Evolutionary conservation across 2,329 filamentous ascomycete genomes (phyloP), one percentile per base, ranked within the genome.

Genomic region (Dothideomycetes sp.): DNA sequence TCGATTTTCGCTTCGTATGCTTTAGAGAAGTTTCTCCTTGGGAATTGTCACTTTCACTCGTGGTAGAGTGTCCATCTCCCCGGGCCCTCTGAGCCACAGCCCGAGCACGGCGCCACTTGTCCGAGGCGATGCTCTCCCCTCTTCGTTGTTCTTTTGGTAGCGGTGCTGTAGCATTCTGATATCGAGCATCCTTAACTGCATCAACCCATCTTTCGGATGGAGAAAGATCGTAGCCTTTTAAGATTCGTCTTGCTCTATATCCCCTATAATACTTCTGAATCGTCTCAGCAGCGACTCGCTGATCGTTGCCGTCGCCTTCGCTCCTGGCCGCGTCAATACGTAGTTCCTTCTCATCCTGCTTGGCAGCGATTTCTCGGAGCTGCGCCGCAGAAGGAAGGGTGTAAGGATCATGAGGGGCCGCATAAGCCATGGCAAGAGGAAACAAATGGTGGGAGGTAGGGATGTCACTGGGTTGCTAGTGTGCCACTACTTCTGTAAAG

Each of bases 131-230:
- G 22, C 22, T 27, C 12, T 27, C 7, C 22, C 22, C 22, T 27
- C 22, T 7, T 27, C 12, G 7, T 27, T 27, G 22, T 47, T 47
- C 18, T 32, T 14, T n/a, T 48, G 45, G 31, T 52, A 46, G 38
- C 41, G 37, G 34, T 36, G 22, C 33, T 34, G 12, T 27, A 27
- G 7, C 12, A 12, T 27, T 7, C 30, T 27, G 22, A 27, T 7
- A n/a, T n/a, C n/a, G n/a, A n/a, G n/a, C n/a, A n/a, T n/a, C n/a
- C n/a, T n/a, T n/a, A n/a, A n/a, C n/a, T 40, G 83, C 80, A 52
- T 84, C 76, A 9, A 75, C 64, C 81, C 82, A 88, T 50, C 83
- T 67, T 19, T 78, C 77, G 19, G 69, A 74, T n/a, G 83, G 72
- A 56, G 83, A 73, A 24, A 93, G 57, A 2, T 73, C 73, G 47